Evolutionary conservation across 805 yeast species (phyloP), one percentile per base, ranked within the genome.

Genomic region (Pichia nakasei): DNA sequence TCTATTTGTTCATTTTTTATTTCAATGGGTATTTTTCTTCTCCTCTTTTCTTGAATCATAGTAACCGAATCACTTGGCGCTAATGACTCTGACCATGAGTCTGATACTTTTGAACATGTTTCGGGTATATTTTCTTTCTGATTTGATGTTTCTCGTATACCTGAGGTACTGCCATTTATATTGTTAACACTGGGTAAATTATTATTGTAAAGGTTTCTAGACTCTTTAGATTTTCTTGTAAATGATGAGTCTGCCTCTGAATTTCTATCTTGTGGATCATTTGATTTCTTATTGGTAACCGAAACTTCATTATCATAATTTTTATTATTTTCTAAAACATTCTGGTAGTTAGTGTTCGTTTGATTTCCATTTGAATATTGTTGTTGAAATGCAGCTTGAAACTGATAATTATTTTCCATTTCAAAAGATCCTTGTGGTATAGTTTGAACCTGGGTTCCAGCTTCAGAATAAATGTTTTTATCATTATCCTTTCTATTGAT

Each of bases 41-140:
- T 44, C 9, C 41, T 21, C 24, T 44, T 48, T 9, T 29, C 29
- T 38, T 37, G 35, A 22, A 47, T 47, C 41, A 42, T 41, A 13
- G 51, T 43, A 18, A 48, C 50, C 2, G 56, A 49, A 43, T 52
- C 48, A 37, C 49, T 45, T 36, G 56, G 50, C 11, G 44, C 36
- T 18, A 45, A 29, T 0, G 48, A 41, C 9, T 37, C 39, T 8
- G 41, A 34, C 42, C 42, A 44, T n/a, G 43, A 39, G 22, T 40
- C 38, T 22, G 31, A 31, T 22, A 34, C 47, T 21, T 31, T 37
- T 17, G 18, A 29, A 19, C 40, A 42, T 4, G 26, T 37, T 9
- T 17, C 35, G 13, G 26, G 35, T 4, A 15, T 22, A n/a, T 18
- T 8, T 21, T 35, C 19, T 19, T 22, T 39, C 19, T 35, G 31